A percentile compares a stretch with the other conserved stretches of the same genome.
These are phyloP conservation scores for Fusarium sp. DNA, from an alignment of 2,329 filamentous ascomycete genomes.

Conservation along the genomic window DNA sequence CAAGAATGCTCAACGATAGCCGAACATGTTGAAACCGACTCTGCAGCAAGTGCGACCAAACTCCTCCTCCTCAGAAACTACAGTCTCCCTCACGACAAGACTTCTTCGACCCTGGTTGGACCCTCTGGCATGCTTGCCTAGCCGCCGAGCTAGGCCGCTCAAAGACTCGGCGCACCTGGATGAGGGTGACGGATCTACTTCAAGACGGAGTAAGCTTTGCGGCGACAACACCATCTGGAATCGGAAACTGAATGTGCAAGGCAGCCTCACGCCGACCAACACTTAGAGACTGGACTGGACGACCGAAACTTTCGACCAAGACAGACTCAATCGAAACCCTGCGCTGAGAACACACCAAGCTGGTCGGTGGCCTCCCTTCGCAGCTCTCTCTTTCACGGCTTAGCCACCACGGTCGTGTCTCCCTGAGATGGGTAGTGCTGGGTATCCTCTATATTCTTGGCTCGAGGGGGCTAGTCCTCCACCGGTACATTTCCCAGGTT, in stretches of 20 bases:
- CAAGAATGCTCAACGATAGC: neutral
- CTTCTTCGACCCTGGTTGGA: neutral
- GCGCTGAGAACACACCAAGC: neutral
- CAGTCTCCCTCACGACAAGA: neutral
- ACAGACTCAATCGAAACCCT: neutral
- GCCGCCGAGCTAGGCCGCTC: neutral
- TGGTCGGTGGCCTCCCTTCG: neutral
- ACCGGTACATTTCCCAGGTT: too few species aligned
- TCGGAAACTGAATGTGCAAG: neutral
- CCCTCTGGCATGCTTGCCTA: neutral
- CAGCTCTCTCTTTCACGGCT: neutral
- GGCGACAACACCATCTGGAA: neutral
- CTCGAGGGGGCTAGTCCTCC: too few species aligned
- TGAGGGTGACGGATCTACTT: too few species aligned
- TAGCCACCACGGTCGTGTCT: too few species aligned
- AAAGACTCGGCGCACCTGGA: neutral
- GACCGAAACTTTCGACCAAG: neutral
- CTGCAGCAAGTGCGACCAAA: neutral
- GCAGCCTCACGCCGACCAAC: neutral
- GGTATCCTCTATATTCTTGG: too few species aligned
- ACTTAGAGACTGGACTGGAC: too few species aligned
- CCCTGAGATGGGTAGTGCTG: too few species aligned
- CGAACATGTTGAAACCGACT: neutral
- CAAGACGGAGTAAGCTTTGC: neutral
- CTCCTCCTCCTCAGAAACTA: neutral